Percentiles rank a stretch among this genome's conserved stretches.
Conservation (phyloP, 2,329 filamentous ascomycete species). For the Bisporella sp. region DNA sequence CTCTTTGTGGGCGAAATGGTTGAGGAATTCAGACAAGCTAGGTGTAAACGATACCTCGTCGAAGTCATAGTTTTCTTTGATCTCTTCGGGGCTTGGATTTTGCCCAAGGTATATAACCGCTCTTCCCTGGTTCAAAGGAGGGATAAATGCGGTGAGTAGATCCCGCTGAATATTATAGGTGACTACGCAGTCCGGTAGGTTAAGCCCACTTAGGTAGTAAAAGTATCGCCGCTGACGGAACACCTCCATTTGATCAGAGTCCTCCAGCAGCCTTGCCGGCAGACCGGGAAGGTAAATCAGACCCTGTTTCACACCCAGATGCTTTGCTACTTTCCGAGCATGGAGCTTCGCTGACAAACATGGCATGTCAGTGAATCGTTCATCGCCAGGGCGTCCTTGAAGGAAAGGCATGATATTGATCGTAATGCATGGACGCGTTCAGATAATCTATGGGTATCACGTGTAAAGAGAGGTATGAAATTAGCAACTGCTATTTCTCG, state of each 20-base stretch:
- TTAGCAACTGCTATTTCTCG: neutral
- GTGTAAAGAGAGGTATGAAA: neutral
- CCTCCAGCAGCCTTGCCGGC: slow-evolving; percentile 41
- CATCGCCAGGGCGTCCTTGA: neutral
- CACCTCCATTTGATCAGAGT: slow-evolving; percentile 49
- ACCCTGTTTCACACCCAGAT: slow-evolving; percentile 35
- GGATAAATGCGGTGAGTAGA: slow-evolving; percentile 65
- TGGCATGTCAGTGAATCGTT: neutral
- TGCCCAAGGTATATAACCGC: slow-evolving; percentile 56
- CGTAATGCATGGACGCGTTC: neutral
- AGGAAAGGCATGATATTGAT: neutral
- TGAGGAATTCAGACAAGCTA: slow-evolving; percentile 42
- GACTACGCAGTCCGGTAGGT: slow-evolving; percentile 46
- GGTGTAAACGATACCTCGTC: slow-evolving; percentile 59
- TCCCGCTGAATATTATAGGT: slow-evolving; percentile 54
- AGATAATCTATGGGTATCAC: neutral
- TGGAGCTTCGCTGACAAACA: slow-evolving; percentile 38
- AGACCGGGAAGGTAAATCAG: slow-evolving; percentile 49
- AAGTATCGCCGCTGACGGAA: slow-evolving; percentile 57
- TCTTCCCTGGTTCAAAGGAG: slow-evolving; percentile 54
- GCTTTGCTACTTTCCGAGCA: slow-evolving; percentile 36
- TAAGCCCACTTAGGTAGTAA: slow-evolving; percentile 49
- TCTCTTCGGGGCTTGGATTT: slow-evolving; percentile 53
- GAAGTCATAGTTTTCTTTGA: slow-evolving; percentile 56
- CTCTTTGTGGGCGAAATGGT: slow-evolving; percentile 33